A percentile compares a stretch with the other conserved stretches of the same genome.
Evolutionary conservation across 805 yeast species (phyloP).

Genomic region (Lipomyces spencermartinsiae): DNA sequence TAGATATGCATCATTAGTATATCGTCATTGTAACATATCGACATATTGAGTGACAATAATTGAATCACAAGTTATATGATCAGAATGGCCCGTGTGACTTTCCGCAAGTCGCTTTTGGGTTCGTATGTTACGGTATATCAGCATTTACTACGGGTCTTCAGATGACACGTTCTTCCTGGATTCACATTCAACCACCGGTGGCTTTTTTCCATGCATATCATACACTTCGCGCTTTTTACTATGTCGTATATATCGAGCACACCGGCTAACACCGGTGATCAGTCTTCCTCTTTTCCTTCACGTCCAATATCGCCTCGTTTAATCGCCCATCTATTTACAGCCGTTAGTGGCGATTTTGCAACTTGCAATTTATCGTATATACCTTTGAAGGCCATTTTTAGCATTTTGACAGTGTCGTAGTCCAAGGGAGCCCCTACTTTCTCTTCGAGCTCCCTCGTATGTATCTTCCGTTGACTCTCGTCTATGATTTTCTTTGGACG

Average conservation of each 20-base stretch:
- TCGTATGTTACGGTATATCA: no score
- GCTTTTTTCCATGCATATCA: neutral
- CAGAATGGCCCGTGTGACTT: neutral
- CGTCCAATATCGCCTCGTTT: conserved; percentile 49
- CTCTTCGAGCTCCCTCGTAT: conserved; percentile 40
- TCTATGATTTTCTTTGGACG: conserved; percentile 20
- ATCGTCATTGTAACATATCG: neutral
- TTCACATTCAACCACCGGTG: neutral
- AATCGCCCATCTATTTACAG: conserved; percentile 44
- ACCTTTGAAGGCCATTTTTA: conserved; percentile 42
- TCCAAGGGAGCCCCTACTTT: conserved; percentile 42
- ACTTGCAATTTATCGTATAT: neutral
- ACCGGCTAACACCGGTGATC: conserved; percentile 42
- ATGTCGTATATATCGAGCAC: neutral
- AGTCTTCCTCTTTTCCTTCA: conserved; percentile 43
- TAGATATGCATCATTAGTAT: neutral
- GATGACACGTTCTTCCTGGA: neutral
- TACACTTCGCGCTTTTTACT: neutral
- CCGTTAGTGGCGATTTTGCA: neutral
- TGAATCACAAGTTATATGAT: neutral
- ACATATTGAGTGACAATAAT: conserved; percentile 1
- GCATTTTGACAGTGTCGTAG: conserved; percentile 36
- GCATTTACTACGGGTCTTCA: no score
- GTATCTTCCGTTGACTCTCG: conserved; percentile 26
- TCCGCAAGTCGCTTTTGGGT: neutral